phyloP scores from a whole-genome alignment of 1,284 basidiomycete species.

The Lignosus rhinocerotis region DNA sequence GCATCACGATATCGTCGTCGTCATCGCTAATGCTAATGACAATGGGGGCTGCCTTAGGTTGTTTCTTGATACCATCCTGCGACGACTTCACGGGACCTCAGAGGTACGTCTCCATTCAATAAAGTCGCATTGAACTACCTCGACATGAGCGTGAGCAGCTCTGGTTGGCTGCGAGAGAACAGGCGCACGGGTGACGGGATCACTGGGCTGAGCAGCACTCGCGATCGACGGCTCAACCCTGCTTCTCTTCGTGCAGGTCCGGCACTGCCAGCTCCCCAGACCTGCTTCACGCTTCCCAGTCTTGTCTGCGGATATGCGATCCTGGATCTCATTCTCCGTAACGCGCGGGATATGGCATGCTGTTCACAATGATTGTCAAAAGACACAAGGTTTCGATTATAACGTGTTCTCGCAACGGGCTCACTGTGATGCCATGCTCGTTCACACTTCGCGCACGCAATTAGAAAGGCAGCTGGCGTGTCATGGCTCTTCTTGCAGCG shows the following conservation, averaged over 20 bases:
- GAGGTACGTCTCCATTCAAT: not conserved
- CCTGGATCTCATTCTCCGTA: slow-evolving; percentile 14
- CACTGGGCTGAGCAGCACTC: not conserved
- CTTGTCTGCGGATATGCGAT: slow-evolving; percentile 13
- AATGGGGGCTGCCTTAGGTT: not conserved
- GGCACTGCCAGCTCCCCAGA: slow-evolving; percentile 16
- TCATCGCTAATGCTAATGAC: not conserved
- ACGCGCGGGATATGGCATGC: slow-evolving; percentile 27
- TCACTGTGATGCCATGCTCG: slow-evolving; percentile 28
- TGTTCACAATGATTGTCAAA: not conserved
- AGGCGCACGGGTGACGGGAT: not conserved
- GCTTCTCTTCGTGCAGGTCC: slow-evolving; percentile 13
- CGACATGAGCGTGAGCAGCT: not conserved
- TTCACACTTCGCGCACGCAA: slow-evolving; percentile 24
- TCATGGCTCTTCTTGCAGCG: slow-evolving; percentile 19
- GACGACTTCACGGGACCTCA: not conserved
- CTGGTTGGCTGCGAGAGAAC: not conserved
- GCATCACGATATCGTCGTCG: slow-evolving; percentile 3
- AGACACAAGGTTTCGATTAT: not conserved
- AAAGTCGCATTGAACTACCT: not conserved
- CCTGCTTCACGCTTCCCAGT: slow-evolving; percentile 12
- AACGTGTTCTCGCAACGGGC: not conserved
- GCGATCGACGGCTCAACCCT: not conserved
- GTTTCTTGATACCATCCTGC: not conserved
- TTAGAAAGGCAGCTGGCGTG: slow-evolving; percentile 18